A percentile compares a stretch with the other conserved stretches of the same genome.
Conservation (phyloP, 768 basidiomycete genomes). For the Suillus hirtellus region DNA sequence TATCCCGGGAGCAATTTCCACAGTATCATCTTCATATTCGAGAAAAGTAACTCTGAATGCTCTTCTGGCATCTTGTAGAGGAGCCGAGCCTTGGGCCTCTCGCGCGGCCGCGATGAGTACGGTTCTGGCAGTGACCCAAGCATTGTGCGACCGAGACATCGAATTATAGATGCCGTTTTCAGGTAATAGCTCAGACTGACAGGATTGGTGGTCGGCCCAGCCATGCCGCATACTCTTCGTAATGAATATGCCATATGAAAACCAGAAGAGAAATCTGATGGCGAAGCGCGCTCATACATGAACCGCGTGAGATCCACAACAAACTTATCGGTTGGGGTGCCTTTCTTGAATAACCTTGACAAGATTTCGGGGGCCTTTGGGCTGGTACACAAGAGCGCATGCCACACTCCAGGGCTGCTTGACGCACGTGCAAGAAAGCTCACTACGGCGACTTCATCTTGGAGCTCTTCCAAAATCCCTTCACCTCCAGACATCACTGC, state of each 20-base stretch:
- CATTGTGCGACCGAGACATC: neutral
- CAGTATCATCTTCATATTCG: conserved; percentile 9
- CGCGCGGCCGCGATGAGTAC: conserved; percentile 1
- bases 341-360: neutral
- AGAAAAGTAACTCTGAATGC: conserved; percentile 7
- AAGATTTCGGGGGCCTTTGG: neutral
- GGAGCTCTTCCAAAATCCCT: neutral
- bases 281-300: conserved; percentile 24
- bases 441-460: conserved; percentile 4
- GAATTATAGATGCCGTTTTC: neutral
- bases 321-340: neutral
- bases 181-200: neutral
- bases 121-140: conserved; percentile 3
- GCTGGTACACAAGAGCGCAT: neutral
- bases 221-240: neutral
- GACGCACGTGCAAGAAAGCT: conserved; percentile 1
- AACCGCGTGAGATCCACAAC: conserved; percentile 33
- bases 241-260: neutral
- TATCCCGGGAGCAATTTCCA: neutral
- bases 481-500: neutral
- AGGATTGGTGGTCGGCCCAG: neutral
- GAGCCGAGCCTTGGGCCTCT: conserved; percentile 12
- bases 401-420: neutral
- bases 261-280: neutral
- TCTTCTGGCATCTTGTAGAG: conserved; percentile 2